Evolutionary conservation across 2,329 filamentous ascomycete genomes (phyloP), one percentile per base, ranked within the genome.

Genomic region (Diaporthe nobilis): DNA sequence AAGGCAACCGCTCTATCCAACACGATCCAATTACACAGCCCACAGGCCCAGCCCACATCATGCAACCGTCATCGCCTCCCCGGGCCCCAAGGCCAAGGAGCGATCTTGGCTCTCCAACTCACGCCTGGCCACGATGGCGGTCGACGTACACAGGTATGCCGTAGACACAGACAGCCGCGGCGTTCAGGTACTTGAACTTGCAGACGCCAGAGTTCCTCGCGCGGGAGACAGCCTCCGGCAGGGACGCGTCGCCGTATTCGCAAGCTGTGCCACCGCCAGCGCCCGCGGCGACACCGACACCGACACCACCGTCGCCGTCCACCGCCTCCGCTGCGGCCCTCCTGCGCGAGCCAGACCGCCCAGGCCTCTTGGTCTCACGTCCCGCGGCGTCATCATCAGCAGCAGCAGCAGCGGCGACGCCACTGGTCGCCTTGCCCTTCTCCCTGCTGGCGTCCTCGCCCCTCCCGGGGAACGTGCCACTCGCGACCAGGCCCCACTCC

Each of bases 121-220:
- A 60, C 49, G 31, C 61, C 39, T 71, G 39, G 39, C 31, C 42
- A 51, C 37, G 20, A 17, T 25, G 31, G 28, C 76, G 73, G 65
- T 84, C 85, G 78, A 98, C 88, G 85, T 95, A 98, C 77, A 98
- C 95, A 42, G 97, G 97, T 82, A 99, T 93, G 22, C 97, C 97
- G 86, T 98, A 99, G 72, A 98, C 93, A 78, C 97, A 96, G 34
- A 97, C 95, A 51, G 96, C 95, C 15, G 96, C 97, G 0, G 95
- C 97, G 80, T 98, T 99, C 79, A 99, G 86, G 86, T 98, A 98
- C 82, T 91, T 91, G 85, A 99, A 91, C 79, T 94, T 92, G 85
- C 97, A 98, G n/a, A 92, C 93, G 25, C 73, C 76, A 60, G 70
- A 55, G 76, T 90, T 90, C 78, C 95, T 90, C 20, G 94, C 94